Conservation (phyloP, 2,329 filamentous ascomycete species). For the Hyphodiscus sp. region DNA sequence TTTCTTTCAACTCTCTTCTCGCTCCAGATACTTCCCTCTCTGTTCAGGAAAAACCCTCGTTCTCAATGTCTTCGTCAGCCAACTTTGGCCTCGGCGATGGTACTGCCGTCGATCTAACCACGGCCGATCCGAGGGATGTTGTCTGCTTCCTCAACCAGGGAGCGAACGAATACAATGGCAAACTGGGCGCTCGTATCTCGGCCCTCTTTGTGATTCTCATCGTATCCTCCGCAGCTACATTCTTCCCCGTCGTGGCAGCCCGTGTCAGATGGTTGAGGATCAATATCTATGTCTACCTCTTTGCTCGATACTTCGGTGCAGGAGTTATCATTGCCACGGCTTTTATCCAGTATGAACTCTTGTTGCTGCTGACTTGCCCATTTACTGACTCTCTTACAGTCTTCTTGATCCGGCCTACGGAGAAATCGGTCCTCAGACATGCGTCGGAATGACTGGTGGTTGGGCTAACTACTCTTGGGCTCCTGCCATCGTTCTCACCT, state of each 20-base stretch:
- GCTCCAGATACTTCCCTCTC: no score
- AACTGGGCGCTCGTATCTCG: conserved; percentile 60
- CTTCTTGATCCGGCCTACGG: conserved; percentile 39
- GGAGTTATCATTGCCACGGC: conserved; percentile 73
- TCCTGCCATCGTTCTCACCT: conserved; percentile 44
- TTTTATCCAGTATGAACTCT: conserved; percentile 59
- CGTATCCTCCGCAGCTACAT: conserved; percentile 51
- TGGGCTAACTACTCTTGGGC: conserved; percentile 27
- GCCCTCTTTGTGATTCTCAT: conserved; percentile 70
- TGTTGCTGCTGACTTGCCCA: conserved; percentile 28
- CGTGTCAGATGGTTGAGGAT: conserved; percentile 49
- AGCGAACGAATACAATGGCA: conserved; percentile 48
- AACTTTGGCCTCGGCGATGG: conserved; percentile 31
- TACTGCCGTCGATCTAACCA: conserved; percentile 37
- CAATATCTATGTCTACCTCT: conserved; percentile 61
- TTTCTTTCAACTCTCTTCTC: background rate
- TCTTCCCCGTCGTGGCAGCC: conserved; percentile 62
- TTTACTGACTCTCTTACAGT: conserved; percentile 30
- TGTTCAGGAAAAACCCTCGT: no score
- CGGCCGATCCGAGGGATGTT: conserved; percentile 36
- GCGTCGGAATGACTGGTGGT: conserved; percentile 47
- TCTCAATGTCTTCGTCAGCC: conserved; percentile 4
- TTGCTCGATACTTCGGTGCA: conserved; percentile 61
- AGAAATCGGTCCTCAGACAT: conserved; percentile 40
- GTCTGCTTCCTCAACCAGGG: conserved; percentile 43